These are phyloP conservation scores for Celoporthe dispersa DNA, from an alignment of 2,329 filamentous ascomycete species.

Conservation along the genomic window DNA sequence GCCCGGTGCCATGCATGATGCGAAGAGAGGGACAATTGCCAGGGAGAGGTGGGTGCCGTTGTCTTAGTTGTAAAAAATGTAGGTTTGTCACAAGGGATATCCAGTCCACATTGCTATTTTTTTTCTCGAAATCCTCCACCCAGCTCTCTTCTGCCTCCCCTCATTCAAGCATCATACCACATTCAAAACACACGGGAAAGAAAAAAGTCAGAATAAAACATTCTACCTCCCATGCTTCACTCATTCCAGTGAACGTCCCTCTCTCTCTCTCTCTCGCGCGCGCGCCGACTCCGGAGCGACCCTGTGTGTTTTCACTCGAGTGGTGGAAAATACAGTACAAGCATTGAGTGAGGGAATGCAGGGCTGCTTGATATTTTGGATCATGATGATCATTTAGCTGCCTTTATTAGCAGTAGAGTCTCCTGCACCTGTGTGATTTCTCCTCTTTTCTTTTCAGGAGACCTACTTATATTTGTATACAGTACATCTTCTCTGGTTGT, in stretches of 20 bases:
- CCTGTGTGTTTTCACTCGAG: too few relatives aligned
- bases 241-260: neutral
- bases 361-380: neutral
- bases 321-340: neutral
- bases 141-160: neutral
- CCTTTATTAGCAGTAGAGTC: neutral
- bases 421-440: neutral
- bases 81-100: neutral
- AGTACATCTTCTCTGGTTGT: neutral
- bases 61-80: neutral
- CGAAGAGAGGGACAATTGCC: too few relatives aligned
- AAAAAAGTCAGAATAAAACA: neutral
- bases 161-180: neutral
- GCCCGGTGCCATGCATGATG: too few relatives aligned
- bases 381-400: neutral
- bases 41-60: too few relatives aligned
- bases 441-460: neutral
- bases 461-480: neutral
- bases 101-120: neutral
- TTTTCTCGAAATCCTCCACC: neutral
- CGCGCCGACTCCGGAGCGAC: neutral
- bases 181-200: neutral
- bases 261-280: neutral
- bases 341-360: neutral
- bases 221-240: neutral